Base-by-base conservation (phyloP, 2,329 filamentous ascomycete genomes). In the Xylariaceae sp. region DNA sequence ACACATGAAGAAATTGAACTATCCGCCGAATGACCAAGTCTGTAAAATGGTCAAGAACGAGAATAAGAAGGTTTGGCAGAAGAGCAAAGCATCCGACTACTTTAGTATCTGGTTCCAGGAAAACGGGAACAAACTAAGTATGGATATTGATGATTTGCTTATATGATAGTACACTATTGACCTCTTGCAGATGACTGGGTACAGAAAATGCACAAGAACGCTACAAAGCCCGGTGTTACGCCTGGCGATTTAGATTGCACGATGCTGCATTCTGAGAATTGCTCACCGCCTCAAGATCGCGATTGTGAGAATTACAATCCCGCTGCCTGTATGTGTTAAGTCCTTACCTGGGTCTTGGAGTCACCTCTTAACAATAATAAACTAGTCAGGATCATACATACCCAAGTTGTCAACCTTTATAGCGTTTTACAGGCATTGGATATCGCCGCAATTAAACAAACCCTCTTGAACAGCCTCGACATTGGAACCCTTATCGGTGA, bases 241-340 rank as follows among this genome's bases (percentile, higher is more conserved):
- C 50, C 50, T 26, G 44, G 44, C 4, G 26, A 43, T 23, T 10
- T 53, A 12, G 50, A 53, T n/a, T 53, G 50, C 20, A 48, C 50
- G n/a, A 12, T 48, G 16, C 26, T 53, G 21, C 37, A 53, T 44
- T 37, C 44, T 14, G 37, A 48, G 19, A 44, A 48, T 40, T 53
- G 50, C 16, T 37, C 42, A 20, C 44, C 40, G 1, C 32, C 44
- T 12, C 20, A 29, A 12, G 50, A 52, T 32, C 43, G 50, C 9
- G 43, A 52, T 23, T 52, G 50, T 23, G 44, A 52, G 16, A 26
- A 47, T 16, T 53, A 53, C 21, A 43, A 48, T n/a, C 50, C 50
- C 6, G 50, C 50, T 29, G 44, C 50, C 21, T 53, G 50, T 53
- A 44, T 21, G 20, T n/a, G 16, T 20, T 12, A 20, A 26, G 14